Conservation (phyloP, 2,329 filamentous ascomycete species). For the Fusarium robinianum region DNA sequence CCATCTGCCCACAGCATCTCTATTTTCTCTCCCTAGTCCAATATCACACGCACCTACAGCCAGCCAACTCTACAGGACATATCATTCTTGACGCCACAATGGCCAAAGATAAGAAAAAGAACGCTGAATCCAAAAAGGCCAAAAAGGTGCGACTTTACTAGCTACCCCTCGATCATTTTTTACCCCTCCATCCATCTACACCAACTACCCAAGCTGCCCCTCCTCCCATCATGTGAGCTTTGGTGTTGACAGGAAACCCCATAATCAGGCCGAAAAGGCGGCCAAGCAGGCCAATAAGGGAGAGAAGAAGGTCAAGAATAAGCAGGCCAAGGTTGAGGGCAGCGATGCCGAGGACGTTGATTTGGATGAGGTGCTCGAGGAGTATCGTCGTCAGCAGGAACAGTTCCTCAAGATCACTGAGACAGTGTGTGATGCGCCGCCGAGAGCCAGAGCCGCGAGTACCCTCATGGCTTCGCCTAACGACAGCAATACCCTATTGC, state of each 20-base stretch:
- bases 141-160: constrained; percentile 47
- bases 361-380: constrained; percentile 88
- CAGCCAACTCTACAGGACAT: constrained; percentile 1
- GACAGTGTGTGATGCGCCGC: constrained; percentile 69
- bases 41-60: constrained; percentile 11
- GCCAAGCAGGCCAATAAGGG: constrained; percentile 86
- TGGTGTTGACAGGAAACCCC: constrained; percentile 26
- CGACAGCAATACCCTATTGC: constrained; percentile 83
- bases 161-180: constrained; percentile 22
- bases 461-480: constrained; percentile 84
- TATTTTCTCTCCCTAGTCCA: constrained; percentile 23
- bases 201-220: constrained; percentile 19
- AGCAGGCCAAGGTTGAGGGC: constrained; percentile 72
- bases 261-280: constrained; percentile 61
- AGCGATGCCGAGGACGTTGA: constrained; percentile 93
- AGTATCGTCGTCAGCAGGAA: constrained; percentile 91
- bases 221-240: constrained; percentile 16
- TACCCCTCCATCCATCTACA: constrained; percentile 27
- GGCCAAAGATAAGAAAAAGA: constrained; percentile 60
- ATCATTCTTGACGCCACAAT: constrained; percentile 37
- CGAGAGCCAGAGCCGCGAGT: constrained; percentile 76
- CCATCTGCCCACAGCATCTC: constrained; percentile 36
- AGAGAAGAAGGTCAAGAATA: constrained; percentile 79
- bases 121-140: constrained; percentile 54
- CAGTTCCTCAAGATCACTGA: constrained; percentile 95